These are phyloP conservation scores for Rosa rugosa DNA, from an alignment of 306 rosid species.

Conservation along the genomic window DNA sequence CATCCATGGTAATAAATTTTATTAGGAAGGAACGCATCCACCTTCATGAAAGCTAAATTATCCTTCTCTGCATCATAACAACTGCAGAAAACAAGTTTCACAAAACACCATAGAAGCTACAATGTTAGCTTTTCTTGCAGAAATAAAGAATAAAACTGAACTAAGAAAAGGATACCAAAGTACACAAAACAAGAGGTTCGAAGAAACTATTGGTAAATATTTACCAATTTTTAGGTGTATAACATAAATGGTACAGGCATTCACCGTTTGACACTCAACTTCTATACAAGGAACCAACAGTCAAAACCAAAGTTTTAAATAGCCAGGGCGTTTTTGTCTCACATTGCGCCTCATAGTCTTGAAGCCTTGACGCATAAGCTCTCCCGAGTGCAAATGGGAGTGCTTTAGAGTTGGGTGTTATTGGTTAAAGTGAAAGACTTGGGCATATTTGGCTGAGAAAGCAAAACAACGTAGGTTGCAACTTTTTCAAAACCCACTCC, in stretches of 20 bases:
- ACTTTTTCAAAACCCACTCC: background rate
- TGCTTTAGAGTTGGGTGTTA: background rate
- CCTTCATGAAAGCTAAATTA: conserved; percentile 82
- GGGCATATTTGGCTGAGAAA: background rate
- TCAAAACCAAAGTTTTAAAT: background rate
- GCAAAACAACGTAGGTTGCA: background rate
- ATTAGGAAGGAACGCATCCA: conserved; percentile 73
- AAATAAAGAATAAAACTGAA: conserved; percentile 22
- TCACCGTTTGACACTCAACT: background rate
- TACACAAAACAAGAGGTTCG: background rate
- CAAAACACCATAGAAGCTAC: conserved; percentile 13
- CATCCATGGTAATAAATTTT: conserved; percentile 88
- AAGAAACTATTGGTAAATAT: background rate
- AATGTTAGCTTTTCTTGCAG: conserved; percentile 17
- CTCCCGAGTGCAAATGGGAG: background rate
- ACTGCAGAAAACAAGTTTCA: conserved; percentile 44
- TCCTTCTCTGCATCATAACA: conserved; percentile 79
- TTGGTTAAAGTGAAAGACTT: background rate
- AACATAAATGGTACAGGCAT: background rate
- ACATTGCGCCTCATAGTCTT: background rate
- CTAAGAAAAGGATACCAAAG: background rate
- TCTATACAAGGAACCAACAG: background rate
- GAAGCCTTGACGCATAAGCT: background rate
- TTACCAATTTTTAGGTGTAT: background rate
- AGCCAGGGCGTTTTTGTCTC: background rate